A percentile compares a stretch with the other conserved stretches of the same genome.
phyloP scores from a whole-genome alignment of 164 flowering plant genomes.

The Nymphaea thermarum region DNA sequence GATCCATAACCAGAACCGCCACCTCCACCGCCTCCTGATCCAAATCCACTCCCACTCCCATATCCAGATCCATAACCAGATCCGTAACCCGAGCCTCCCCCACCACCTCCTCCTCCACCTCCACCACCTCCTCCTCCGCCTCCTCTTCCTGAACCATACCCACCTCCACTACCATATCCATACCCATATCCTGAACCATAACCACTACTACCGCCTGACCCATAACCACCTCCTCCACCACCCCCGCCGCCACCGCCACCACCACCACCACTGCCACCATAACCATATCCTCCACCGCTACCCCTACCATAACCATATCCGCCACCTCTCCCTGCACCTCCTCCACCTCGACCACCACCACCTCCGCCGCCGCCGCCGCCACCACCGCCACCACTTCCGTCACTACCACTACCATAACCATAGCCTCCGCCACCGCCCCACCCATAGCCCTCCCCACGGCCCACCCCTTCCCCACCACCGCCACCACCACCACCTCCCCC shows the following conservation, averaged over 20 bases:
- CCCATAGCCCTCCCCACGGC: too few relatives aligned
- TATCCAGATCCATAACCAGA: too few relatives aligned
- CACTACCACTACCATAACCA: not conserved
- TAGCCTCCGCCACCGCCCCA: not conserved
- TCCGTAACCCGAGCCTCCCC: not conserved
- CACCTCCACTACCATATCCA: not conserved
- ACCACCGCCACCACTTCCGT: not conserved
- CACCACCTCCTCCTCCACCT: not conserved
- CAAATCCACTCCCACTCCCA: too few relatives aligned
- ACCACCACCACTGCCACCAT: not conserved
- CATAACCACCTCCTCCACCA: not conserved
- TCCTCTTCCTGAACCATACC: not conserved
- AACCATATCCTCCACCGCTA: not conserved
- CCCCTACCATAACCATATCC: not conserved
- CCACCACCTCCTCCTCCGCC: not conserved
- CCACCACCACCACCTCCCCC: too few relatives aligned
- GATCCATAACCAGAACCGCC: too few relatives aligned
- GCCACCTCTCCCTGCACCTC: not conserved
- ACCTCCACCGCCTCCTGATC: too few relatives aligned
- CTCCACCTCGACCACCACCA: not conserved
- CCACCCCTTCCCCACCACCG: too few relatives aligned
- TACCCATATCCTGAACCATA: not conserved
- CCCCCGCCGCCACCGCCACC: not conserved
- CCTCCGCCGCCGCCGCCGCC: not conserved
- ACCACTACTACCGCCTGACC: not conserved